A percentile compares a stretch with the other conserved stretches of the same genome.
Conservation (phyloP, 2,329 filamentous ascomycete species). For the Phaeosphaeriaceae sp. region DNA sequence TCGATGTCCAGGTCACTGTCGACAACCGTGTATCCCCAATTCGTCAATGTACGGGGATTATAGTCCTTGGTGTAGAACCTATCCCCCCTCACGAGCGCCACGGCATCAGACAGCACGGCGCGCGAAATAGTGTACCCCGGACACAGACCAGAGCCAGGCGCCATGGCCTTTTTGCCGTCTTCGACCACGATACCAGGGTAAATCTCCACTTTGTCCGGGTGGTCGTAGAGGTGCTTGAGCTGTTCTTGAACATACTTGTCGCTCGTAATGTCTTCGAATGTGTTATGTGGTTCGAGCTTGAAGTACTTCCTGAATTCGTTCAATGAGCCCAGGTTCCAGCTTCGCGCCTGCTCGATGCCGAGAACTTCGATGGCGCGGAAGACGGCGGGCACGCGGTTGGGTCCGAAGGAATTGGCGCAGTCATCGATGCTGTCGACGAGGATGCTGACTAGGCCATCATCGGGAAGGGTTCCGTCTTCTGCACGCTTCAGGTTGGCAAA, state of each 20-base stretch:
- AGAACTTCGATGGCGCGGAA: conserved; percentile 80
- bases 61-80: conserved; percentile 80
- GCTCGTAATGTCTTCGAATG: conserved; percentile 83
- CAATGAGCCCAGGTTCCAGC: conserved; percentile 78
- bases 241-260: conserved; percentile 73
- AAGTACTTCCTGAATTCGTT: conserved; percentile 90
- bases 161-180: conserved; percentile 74
- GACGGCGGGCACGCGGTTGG: conserved; percentile 74
- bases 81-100: conserved; percentile 79
- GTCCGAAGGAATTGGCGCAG: conserved; percentile 66
- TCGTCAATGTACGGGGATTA: conserved; percentile 74
- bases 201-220: conserved; percentile 80
- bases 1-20: conserved; percentile 76
- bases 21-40: conserved; percentile 82
- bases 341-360: conserved; percentile 77
- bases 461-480: conserved; percentile 71
- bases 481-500: conserved; percentile 73
- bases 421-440: conserved; percentile 76
- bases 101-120: conserved; percentile 78
- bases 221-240: conserved; percentile 68
- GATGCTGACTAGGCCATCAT: conserved; percentile 78
- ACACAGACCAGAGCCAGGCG: conserved; percentile 73
- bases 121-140: conserved; percentile 79
- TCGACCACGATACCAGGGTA: conserved; percentile 82
- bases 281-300: conserved; percentile 75